phyloP scores from a whole-genome alignment of 2,329 filamentous ascomycete species.

The Sphaerulina vaccinii region DNA sequence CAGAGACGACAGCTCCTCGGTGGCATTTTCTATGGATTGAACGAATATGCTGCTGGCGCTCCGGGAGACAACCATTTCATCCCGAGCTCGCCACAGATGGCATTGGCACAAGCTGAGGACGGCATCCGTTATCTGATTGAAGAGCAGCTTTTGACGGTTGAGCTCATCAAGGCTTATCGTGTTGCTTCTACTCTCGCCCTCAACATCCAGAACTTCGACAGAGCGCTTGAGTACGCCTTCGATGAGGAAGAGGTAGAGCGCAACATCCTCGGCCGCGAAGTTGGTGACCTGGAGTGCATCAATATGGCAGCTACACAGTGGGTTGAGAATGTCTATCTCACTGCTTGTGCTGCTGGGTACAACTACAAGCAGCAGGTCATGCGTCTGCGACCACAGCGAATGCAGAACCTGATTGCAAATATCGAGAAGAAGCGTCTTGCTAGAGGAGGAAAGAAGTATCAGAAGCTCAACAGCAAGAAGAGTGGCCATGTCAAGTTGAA shows the following conservation, averaged over 20 bases:
- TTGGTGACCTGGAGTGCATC: conserved; percentile 15
- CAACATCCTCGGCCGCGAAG: conserved; percentile 29
- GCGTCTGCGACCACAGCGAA: not conserved
- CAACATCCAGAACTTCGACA: conserved; percentile 12
- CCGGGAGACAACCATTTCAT: conserved; percentile 13
- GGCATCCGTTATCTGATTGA: conserved; percentile 89
- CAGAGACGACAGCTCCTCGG: conserved; percentile 17
- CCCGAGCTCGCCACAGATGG: conserved; percentile 11
- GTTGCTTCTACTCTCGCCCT: conserved; percentile 22
- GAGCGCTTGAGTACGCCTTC: conserved; percentile 20
- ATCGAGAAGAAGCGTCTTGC: conserved; percentile 4
- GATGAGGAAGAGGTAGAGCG: conserved; percentile 33
- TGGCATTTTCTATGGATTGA: conserved; percentile 20
- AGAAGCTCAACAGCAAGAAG: conserved; percentile 3
- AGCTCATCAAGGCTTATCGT: conserved; percentile 30
- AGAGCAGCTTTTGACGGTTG: conserved; percentile 64
- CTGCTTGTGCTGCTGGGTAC: not conserved
- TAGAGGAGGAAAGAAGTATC: not conserved
- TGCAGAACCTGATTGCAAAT: not conserved
- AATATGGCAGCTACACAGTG: conserved; percentile 18
- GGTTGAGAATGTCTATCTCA: conserved; percentile 9
- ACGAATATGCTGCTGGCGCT: conserved; percentile 14
- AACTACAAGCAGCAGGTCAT: conserved; percentile 4
- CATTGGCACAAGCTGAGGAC: conserved; percentile 22
- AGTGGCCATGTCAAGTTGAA: not conserved